Base-by-base conservation (phyloP, 2,329 filamentous ascomycete genomes). In the Stachybotrys echinatus region DNA sequence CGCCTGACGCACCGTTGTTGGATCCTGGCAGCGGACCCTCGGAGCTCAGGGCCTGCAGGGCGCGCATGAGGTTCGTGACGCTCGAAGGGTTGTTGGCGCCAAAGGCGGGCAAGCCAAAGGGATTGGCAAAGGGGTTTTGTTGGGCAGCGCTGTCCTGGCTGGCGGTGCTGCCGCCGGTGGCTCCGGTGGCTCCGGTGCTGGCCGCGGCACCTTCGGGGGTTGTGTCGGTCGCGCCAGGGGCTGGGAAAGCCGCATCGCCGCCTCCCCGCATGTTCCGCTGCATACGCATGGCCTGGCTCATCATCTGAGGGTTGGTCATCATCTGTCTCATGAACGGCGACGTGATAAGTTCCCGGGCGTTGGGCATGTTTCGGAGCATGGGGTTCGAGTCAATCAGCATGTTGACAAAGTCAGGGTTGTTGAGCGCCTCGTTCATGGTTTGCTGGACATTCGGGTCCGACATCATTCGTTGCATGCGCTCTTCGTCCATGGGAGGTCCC, bases 381-480 rank as follows among this genome's bases (percentile, higher is more conserved):
- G 94, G 94, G 65, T 96, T 96, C 63, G 87, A 83, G 60, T 94
- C 84, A 60, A 99, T 91, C 80, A 97, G 89, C 81, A 95, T 89
- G 64, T 97, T 90, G 64, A 97, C 81, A 60, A 99, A 88, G 18
- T 85, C 82, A n/a, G 94, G 92, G 70, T 97, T 97, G 68, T 92
- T 89, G 67, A 99, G 87, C 34, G 92, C 90, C 70, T 96, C 92
- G 68, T 94, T 95, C 82, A 99, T 88, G 49, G 86, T 85, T 57
- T 90, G 87, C 55, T 89, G 83, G 50, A 95, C 85, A 63, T 89
- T 87, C 20, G 94, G 94, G 64, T 97, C 90, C 54, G 88, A 84
- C 61, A 99, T 84, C 83, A 96, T 88, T 55, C 84, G 80, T 50
- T 90, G 81, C 66, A 99, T 82, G 51, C 88, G 80, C 51, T 96